Conservation (phyloP, 306 rosid genomes). For the Lathyrus tuberosus region DNA sequence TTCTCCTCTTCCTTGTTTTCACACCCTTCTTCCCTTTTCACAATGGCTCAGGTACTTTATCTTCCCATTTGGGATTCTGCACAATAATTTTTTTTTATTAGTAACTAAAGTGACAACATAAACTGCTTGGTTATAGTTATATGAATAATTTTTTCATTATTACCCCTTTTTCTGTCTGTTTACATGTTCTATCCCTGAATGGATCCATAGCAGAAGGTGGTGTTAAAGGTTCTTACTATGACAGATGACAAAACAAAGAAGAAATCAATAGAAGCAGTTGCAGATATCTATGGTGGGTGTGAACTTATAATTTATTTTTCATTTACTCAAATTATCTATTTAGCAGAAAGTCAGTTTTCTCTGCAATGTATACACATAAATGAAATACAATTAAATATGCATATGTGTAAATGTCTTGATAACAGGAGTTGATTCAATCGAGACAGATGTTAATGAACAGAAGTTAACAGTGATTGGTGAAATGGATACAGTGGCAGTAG, state of each 20-base stretch:
- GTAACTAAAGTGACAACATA: background rate
- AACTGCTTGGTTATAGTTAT: background rate
- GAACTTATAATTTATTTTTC: too few species aligned
- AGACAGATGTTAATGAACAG: conserved; percentile 87
- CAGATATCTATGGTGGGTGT: conserved; percentile 75
- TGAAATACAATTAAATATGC: conserved; percentile 6
- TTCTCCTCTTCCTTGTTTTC: conserved; percentile 30
- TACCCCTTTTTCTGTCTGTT: conserved; percentile 11
- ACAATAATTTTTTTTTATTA: background rate
- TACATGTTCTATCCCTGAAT: conserved; percentile 28
- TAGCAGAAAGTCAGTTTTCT: background rate
- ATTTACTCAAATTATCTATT: too few species aligned
- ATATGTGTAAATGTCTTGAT: conserved; percentile 12
- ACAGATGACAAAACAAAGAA: conserved; percentile 88
- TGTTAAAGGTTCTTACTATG: conserved; percentile 91
- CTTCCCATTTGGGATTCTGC: conserved; percentile 10
- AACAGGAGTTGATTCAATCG: conserved; percentile 90
- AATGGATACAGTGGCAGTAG: conserved; percentile 93
- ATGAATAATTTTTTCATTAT: background rate
- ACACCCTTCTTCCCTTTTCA: conserved; percentile 28
- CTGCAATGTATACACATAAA: background rate
- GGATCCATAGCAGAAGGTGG: conserved; percentile 71
- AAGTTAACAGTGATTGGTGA: conserved; percentile 80
- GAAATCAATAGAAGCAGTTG: conserved; percentile 94
- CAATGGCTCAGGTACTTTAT: conserved; percentile 84